A percentile compares a stretch with the other conserved stretches of the same genome.
These are phyloP conservation scores for Tolypocladium nubicola DNA, from an alignment of 2,329 filamentous ascomycete species.

Conservation along the genomic window DNA sequence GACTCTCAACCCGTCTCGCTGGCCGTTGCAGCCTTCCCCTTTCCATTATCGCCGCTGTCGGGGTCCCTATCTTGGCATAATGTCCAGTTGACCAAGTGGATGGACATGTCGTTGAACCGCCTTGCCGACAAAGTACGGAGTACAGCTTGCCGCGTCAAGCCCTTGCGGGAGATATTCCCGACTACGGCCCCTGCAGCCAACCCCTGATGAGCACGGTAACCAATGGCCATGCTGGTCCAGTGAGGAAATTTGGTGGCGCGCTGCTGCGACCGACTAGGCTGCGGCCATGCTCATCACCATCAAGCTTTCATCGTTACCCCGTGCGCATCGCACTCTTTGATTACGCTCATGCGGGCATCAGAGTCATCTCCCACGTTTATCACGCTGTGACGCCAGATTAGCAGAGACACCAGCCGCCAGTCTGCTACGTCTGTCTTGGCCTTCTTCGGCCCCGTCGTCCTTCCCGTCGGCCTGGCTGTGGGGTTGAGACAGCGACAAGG, in stretches of 20 bases:
- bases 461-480: not conserved
- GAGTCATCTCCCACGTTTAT: conserved; percentile 1
- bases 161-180: not conserved
- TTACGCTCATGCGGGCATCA: not conserved
- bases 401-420: not conserved
- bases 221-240: not conserved
- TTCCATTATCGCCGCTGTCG: not conserved
- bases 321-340: not conserved
- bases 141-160: not conserved
- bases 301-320: not conserved
- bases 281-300: not conserved
- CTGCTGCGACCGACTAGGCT: not conserved
- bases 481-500: not conserved
- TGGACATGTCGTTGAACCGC: not conserved
- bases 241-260: not conserved
- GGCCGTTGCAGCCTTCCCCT: not conserved
- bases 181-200: not conserved
- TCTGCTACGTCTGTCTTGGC: not conserved
- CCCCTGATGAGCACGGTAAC: not conserved
- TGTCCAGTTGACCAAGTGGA: not conserved
- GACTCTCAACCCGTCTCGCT: not conserved
- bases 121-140: not conserved
- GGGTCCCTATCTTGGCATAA: not conserved
- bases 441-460: not conserved
- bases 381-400: not conserved